Evolutionary conservation across 371 early-diverging fungal species (phyloP), one percentile per base, ranked within the genome.

Genomic region (Chytridium lagenaria): DNA sequence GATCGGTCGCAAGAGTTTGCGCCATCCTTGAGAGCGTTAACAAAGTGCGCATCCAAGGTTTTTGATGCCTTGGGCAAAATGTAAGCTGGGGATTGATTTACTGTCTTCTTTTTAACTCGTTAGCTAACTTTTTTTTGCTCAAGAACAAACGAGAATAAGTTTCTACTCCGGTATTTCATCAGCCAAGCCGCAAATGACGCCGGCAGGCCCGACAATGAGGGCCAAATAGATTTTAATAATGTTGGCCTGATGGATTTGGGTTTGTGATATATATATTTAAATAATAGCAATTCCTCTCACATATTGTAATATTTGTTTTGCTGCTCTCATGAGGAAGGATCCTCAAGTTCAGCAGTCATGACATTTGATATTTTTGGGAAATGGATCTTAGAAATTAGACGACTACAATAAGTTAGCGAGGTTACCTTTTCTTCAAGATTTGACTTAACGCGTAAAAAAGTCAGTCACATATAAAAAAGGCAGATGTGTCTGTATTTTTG

Each of bases 291-390:
- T n/a, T n/a, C n/a, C n/a, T n/a, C n/a, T n/a, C n/a, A n/a, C n/a
- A n/a, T n/a, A n/a, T n/a, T n/a, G n/a, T n/a, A n/a, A n/a, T 44
- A 44, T 44, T 44, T 44, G 7, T 44, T 44, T 44, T 44, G 44
- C 44, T 19, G 19, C 44, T 44, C 19, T 26, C 23, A 52, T 5
- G 26, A 26, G 12, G 55, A 26, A 5, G 55, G 55, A 23, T 52
- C 55, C 26, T 52, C 55, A 5, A 52, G 59, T 72, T 94, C 92
- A 0, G 92, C 94, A 37, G 90, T 93, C 30, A 90, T 87, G 66
- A 95, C 87, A 77, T 96, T 92, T 40, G 85, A 88, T 73, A 98
- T 92, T 71, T 91, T 88, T 10, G 98, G 98, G 78, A 88, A 98
- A 23, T 63, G 31, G 3, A 66, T 10, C 66, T 66, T 38, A 2